Base-by-base conservation (phyloP, 2,329 filamentous ascomycete genomes). In the Ceratocystis albifundus region DNA sequence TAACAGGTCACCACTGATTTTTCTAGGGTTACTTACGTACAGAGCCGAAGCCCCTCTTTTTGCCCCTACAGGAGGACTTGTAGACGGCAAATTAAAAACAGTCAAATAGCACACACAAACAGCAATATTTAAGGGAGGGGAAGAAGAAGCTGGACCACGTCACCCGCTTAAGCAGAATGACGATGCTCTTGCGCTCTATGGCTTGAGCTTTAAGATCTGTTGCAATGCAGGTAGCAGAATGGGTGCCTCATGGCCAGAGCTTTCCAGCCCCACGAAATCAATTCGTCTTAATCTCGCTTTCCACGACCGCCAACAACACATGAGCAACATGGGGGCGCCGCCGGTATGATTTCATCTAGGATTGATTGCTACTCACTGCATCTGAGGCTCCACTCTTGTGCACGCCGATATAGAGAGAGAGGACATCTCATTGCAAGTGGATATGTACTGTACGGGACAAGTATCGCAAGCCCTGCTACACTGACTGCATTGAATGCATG, bases 221-320 rank as follows among this genome's bases (percentile, higher is more conserved):
- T 30, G 12, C 12, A 41, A 41, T 15, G 36, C 12, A 59, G 55
- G 55, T n/a, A 6, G 30, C 28, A 25, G 22, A 12, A 57, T 57
- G 53, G 28, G 53, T 36, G 55, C 8, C 28, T 59, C 55, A 36
- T 59, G 28, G 55, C 55, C 55, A 59, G 55, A 59, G 55, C 55
- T 59, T 59, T 36, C 25, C 55, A 30, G 22, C 55, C 55, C 25
- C 55, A 59, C 55, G 28, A 36, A 22, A 8, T 12, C 50, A 55
- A 20, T 6, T 15, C 20, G 28, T 59, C 55, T 59, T 36, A 59
- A 59, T 59, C 55, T 59, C 55, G 55, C 55, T 30, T 59, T 59
- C 32, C 36, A 41, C 36, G 10, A 20, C 55, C 28, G 32, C 28
- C 28, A 59, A 25, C 50, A 55, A 15, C 36, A 12, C 15, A 41